phyloP scores from a whole-genome alignment of 2,329 filamentous ascomycete genomes.

The Aspergillus pseudonomiae region DNA sequence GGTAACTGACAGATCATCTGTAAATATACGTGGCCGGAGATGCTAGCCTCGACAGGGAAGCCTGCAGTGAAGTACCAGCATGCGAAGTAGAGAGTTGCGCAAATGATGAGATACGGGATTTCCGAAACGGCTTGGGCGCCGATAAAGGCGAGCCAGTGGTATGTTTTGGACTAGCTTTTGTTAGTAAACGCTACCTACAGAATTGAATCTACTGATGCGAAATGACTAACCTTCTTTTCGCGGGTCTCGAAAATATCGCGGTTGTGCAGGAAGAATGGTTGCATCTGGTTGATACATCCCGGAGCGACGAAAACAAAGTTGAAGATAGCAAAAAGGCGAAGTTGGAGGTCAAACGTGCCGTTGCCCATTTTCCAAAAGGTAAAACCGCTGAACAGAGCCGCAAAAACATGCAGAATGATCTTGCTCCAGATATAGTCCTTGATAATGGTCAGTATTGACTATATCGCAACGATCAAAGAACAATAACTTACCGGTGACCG shows the following conservation, averaged over 20 bases:
- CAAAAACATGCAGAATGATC: slow-evolving; percentile 55
- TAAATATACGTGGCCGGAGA: slow-evolving; percentile 43
- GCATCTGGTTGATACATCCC: slow-evolving; percentile 61
- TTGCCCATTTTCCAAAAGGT: slow-evolving; percentile 63
- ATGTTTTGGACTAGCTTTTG: slow-evolving; percentile 55
- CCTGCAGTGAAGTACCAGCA: slow-evolving; percentile 65
- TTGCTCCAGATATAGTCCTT: slow-evolving; percentile 52
- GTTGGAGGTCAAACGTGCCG: slow-evolving; percentile 55
- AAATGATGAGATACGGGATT: slow-evolving; percentile 50
- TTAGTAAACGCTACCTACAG: not conserved
- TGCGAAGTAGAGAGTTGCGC: slow-evolving; percentile 49
- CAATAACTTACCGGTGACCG: slow-evolving; percentile 33
- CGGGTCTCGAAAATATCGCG: slow-evolving; percentile 62
- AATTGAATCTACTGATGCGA: not conserved
- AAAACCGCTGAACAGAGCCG: slow-evolving; percentile 63
- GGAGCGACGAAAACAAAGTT: slow-evolving; percentile 66
- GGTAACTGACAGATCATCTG: slow-evolving; percentile 41
- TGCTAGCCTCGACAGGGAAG: slow-evolving; percentile 34
- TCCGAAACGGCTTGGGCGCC: slow-evolving; percentile 55
- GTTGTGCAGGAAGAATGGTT: slow-evolving; percentile 61
- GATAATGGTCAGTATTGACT: not conserved
- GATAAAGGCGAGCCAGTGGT: slow-evolving; percentile 63
- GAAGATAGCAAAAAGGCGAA: slow-evolving; percentile 63
- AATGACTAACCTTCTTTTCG: slow-evolving; percentile 54
- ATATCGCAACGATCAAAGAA: too few species aligned